Evolutionary conservation across 176 grass and related monocot species (phyloP).

Genomic region (Carex kokanica): DNA sequence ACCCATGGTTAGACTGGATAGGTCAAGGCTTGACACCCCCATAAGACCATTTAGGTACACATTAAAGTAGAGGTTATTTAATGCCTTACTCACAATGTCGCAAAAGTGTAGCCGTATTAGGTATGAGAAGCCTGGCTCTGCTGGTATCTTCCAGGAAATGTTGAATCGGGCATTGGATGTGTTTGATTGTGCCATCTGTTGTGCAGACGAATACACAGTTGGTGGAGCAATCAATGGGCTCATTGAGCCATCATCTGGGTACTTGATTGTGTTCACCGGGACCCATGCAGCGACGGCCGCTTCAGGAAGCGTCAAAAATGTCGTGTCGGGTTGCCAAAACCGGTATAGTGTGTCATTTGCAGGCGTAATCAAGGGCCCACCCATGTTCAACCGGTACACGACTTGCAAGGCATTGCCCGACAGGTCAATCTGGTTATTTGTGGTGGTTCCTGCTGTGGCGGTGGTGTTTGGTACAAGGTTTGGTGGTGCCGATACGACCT

Average conservation of each 20-base stretch:
- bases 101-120: constrained; percentile 79
- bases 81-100: constrained; percentile 80
- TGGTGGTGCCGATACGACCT: constrained; percentile 59
- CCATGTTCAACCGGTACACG: constrained; percentile 74
- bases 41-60: constrained; percentile 81
- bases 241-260: constrained; percentile 57
- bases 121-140: constrained; percentile 72
- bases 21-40: constrained; percentile 57
- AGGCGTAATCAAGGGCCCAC: constrained; percentile 46
- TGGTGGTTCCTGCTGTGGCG: constrained; percentile 25
- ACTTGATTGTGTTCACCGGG: constrained; percentile 62
- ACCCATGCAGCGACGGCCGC: constrained; percentile 48
- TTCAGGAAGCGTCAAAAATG: constrained; percentile 55
- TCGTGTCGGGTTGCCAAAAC: constrained; percentile 58
- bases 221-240: constrained; percentile 69
- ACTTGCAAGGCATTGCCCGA: constrained; percentile 71
- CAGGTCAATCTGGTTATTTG: constrained; percentile 43
- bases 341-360: constrained; percentile 69
- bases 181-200: constrained; percentile 65
- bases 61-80: constrained; percentile 82
- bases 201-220: constrained; percentile 63
- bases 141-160: constrained; percentile 69
- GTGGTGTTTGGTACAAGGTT: constrained; percentile 66
- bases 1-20: constrained; percentile 66
- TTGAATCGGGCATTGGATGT: constrained; percentile 61